These are phyloP conservation scores for Lepidium africanum DNA, from an alignment of 345 rosid species.

Conservation along the genomic window DNA sequence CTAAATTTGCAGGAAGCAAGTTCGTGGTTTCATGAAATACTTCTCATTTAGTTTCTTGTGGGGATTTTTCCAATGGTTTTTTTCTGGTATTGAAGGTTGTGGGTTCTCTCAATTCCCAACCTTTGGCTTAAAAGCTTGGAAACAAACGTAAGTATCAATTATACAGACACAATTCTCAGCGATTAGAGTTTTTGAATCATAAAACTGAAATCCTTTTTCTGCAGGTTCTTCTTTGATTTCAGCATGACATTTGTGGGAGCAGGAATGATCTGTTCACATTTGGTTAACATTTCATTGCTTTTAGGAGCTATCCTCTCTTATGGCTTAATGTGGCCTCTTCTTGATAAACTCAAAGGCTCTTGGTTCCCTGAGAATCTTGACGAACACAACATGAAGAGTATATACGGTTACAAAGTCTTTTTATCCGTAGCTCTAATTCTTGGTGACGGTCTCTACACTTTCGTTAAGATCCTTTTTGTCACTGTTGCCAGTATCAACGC, in stretches of 20 bases:
- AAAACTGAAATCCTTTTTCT: not conserved
- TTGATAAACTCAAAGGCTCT: slow-evolving; percentile 54
- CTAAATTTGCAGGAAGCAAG: slow-evolving; percentile 56
- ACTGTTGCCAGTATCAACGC: slow-evolving; percentile 44
- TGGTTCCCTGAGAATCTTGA: slow-evolving; percentile 61
- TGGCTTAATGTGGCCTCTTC: slow-evolving; percentile 91
- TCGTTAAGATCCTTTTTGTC: slow-evolving; percentile 49
- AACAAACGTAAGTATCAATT: slow-evolving; percentile 50
- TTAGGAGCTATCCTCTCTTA: slow-evolving; percentile 76
- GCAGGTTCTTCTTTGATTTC: slow-evolving; percentile 84
- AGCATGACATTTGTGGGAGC: slow-evolving; percentile 82
- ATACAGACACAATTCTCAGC: not conserved
- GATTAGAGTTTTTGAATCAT: not conserved
- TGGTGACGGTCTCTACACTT: slow-evolving; percentile 90
- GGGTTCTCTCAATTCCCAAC: slow-evolving; percentile 86
- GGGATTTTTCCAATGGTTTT: slow-evolving; percentile 95
- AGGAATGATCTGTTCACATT: slow-evolving; percentile 89
- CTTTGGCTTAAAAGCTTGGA: slow-evolving; percentile 80
- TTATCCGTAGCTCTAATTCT: slow-evolving; percentile 76
- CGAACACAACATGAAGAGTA: slow-evolving; percentile 76
- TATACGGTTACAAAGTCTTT: slow-evolving; percentile 95
- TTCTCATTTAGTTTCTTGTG: slow-evolving; percentile 79
- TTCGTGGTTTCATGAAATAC: slow-evolving; percentile 59
- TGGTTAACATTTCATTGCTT: slow-evolving; percentile 80
- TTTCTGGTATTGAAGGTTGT: slow-evolving; percentile 50